Percentiles rank a stretch among this genome's conserved stretches.
phyloP scores from a whole-genome alignment of 805 yeast species.

The Limtongia smithiae region DNA sequence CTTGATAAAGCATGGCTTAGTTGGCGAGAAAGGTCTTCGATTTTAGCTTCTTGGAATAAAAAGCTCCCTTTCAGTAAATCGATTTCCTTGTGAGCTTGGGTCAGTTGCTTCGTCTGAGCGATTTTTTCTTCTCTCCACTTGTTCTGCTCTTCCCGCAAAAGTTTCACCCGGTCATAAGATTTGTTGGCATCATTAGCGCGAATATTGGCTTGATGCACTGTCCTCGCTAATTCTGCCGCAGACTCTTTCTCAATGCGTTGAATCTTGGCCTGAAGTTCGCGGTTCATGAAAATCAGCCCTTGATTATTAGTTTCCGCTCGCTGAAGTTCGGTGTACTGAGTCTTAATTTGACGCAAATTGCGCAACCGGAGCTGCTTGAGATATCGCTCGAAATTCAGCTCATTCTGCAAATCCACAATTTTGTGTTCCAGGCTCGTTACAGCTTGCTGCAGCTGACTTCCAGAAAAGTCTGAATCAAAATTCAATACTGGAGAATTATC shows the following conservation, averaged over 20 bases:
- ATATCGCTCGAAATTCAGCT: slow-evolving; percentile 56
- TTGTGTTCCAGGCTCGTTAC: slow-evolving; percentile 47
- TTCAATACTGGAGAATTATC: not conserved
- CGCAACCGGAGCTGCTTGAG: slow-evolving; percentile 48
- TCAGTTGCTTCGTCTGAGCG: slow-evolving; percentile 31
- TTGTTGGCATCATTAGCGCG: slow-evolving; percentile 39
- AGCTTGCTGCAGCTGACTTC: not conserved
- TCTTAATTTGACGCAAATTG: slow-evolving; percentile 38
- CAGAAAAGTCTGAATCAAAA: not conserved
- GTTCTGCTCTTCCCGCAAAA: slow-evolving; percentile 32
- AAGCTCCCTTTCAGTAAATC: slow-evolving; percentile 36
- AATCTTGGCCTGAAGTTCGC: slow-evolving; percentile 32
- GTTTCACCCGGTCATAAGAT: slow-evolving; percentile 37
- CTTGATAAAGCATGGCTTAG: slow-evolving; percentile 16
- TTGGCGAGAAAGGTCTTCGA: slow-evolving; percentile 30
- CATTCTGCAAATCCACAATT: slow-evolving; percentile 54
- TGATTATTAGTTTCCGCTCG: slow-evolving; percentile 36
- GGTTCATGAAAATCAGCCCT: slow-evolving; percentile 34
- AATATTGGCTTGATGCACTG: slow-evolving; percentile 37
- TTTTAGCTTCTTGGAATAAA: slow-evolving; percentile 33
- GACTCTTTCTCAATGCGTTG: slow-evolving; percentile 34
- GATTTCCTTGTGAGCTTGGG: slow-evolving; percentile 34
- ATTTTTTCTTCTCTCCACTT: slow-evolving; percentile 30
- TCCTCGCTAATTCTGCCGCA: slow-evolving; percentile 35
- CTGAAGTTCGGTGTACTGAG: slow-evolving; percentile 34